Base-by-base conservation (phyloP, 2,329 filamentous ascomycete species). In the Ceratocystis lukuohia region DNA sequence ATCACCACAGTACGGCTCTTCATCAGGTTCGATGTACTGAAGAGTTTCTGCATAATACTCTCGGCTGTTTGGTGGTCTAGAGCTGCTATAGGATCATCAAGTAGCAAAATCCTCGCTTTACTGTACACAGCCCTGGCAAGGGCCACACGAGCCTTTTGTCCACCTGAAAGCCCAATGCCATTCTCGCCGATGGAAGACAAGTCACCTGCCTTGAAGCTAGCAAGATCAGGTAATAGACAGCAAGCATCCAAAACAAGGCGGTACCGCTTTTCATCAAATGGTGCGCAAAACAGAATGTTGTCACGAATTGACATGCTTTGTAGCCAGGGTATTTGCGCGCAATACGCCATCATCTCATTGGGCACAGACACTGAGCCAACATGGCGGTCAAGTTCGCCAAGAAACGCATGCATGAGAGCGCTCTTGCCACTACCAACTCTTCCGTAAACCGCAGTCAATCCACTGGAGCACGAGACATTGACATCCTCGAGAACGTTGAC, bases 1-100 rank as follows among this genome's bases (percentile, higher is more conserved):
- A 91, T 83, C n/a, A 94, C 82, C 0, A 89, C 86, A 0, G 88
- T 89, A 5, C 89, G 81, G 5, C 79, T 81, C 66, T 84, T 81
- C 8, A 81, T 77, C 0, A 88, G 81, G n/a, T 46, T 28, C 12
- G 67, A 61, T 0, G 86, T 78, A 0, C 82, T 82, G 22, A 81
- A 79, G 64, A 91, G 78, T 74, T 77, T 83, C 69, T 76, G 82
- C 80, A 96, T 71, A 74, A 78, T 89, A 70, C 72, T 81, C 73
- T 75, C 82, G 0, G 83, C 83, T 0, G 84, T 87, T 33, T 84
- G 79, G 65, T 86, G 83, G 59, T 87, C 84, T 7, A 87, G 73
- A 0, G 84, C 82, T 1, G 84, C 84, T 37, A 87, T 80, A 0
- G 84, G 83, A 66, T 87, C 84, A 66, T 87, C 84, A 2, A 87